Evolutionary conservation across 108 stramenopile genomes (phyloP).

Genomic region (Cyclotella atomus): DNA sequence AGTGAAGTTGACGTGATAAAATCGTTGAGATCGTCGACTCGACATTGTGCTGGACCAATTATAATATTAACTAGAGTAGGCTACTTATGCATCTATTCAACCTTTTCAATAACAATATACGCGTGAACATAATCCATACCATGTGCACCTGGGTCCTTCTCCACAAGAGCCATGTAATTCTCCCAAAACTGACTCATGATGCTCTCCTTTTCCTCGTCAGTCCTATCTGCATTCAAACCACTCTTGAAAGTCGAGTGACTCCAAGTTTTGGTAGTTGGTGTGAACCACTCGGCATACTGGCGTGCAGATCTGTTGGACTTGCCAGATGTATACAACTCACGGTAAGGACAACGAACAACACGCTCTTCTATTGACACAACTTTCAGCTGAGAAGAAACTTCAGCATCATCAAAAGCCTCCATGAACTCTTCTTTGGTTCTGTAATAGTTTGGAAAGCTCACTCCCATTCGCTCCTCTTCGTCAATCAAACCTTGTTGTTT

Average conservation of each 20-base stretch:
- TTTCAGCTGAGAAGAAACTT: slow-evolving; percentile 18
- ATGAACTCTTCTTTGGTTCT: slow-evolving; percentile 49
- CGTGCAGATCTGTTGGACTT: slow-evolving; percentile 25
- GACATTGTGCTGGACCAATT: too few relatives aligned
- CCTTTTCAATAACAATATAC: slow-evolving; percentile 55
- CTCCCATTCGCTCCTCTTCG: slow-evolving; percentile 41
- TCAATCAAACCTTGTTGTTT: slow-evolving; percentile 47
- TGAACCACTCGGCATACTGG: slow-evolving; percentile 49
- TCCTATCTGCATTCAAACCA: slow-evolving; percentile 21
- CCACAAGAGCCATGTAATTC: slow-evolving; percentile 50
- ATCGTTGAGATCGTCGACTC: too few relatives aligned
- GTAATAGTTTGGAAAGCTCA: slow-evolving; percentile 65
- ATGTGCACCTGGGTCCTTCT: slow-evolving; percentile 43
- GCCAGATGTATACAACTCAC: slow-evolving; percentile 36
- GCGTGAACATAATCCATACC: slow-evolving; percentile 68
- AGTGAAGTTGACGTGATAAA: background rate
- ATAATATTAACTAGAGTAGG: background rate
- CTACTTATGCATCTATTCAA: slow-evolving; percentile 3
- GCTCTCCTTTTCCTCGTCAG: slow-evolving; percentile 43
- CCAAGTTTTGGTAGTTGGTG: slow-evolving; percentile 54
- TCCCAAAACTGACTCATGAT: slow-evolving; percentile 52
- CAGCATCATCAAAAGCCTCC: slow-evolving; percentile 36
- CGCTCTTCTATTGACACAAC: slow-evolving; percentile 45
- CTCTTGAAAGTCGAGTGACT: slow-evolving; percentile 47
- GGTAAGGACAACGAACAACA: slow-evolving; percentile 54